Conservation (phyloP, 2,329 filamentous ascomycete species). For the Cadophora sp. region DNA sequence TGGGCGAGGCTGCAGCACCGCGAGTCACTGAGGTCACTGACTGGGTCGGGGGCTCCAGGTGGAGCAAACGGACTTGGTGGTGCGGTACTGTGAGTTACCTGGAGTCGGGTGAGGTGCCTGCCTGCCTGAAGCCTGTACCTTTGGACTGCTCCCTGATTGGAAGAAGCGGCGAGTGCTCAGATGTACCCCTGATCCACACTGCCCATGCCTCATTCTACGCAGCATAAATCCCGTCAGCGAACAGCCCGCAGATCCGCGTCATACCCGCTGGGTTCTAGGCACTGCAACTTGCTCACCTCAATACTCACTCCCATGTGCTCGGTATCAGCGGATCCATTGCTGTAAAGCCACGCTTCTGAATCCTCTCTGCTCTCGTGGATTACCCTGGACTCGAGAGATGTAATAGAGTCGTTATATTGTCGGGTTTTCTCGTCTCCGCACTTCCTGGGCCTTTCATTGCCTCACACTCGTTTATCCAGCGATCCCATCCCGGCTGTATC, state of each 20-base stretch:
- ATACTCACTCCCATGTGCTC: constrained; percentile 12
- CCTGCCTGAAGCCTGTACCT: too few relatives aligned
- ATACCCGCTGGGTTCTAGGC: constrained; percentile 8
- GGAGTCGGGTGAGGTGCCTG: too few relatives aligned
- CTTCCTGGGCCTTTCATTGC: constrained; percentile 28
- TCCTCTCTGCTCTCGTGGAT: constrained; percentile 24
- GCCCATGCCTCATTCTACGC: constrained; percentile 18
- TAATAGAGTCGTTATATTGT: constrained; percentile 28
- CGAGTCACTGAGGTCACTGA: constrained; percentile 9
- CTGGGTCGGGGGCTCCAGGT: not conserved
- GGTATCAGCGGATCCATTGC: constrained; percentile 25
- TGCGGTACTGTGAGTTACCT: too few relatives aligned
- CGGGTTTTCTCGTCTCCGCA: constrained; percentile 30
- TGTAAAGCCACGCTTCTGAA: constrained; percentile 16
- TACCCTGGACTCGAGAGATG: constrained; percentile 31
- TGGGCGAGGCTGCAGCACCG: constrained; percentile 8
- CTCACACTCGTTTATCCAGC: constrained; percentile 38
- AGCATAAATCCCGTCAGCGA: not conserved
- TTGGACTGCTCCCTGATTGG: not conserved
- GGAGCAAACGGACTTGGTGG: too few relatives aligned
- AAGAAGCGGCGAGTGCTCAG: constrained; percentile 13
- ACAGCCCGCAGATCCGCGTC: constrained; percentile 16
- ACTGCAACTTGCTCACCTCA: constrained; percentile 1
- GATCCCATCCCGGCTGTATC: constrained; percentile 35
- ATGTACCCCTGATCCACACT: constrained; percentile 10